Base-by-base conservation (phyloP, 2,329 filamentous ascomycete genomes). In the Xylaria sp. region DNA sequence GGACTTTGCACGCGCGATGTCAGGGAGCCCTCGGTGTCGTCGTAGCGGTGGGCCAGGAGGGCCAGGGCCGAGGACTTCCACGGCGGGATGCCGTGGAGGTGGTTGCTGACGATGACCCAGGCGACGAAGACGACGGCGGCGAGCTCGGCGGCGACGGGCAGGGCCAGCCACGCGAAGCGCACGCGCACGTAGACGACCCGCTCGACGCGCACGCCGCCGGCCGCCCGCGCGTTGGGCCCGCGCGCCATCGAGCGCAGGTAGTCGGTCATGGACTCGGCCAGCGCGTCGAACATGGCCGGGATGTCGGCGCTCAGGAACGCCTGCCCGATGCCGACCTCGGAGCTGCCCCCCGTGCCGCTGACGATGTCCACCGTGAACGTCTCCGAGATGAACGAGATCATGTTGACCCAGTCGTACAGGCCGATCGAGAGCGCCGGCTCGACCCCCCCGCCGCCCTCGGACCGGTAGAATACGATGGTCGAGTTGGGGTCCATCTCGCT, bases 21-120 rank as follows among this genome's bases (percentile, higher is more conserved):
- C 18, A 55, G 8, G 2, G 7, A 19, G 34, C 34, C 47, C 1
- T 50, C 22, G 17, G 20, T n/a, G 17, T 11, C 37, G 21, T 41
- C 11, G 6, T 50, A 22, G 13, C 13, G 38, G 26, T 54, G 43
- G 26, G 34, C 34, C 18, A 57, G 38, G 37, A 48, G 22, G 16
- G 50, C 54, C 4, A 54, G 40, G n/a, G 52, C 48, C 1, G 55
- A 55, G 5, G 47, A 42, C 22, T 58, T 58, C 55, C 55, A 58
- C 16, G 47, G 44, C 16, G 55, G 55, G 39, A 58, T 42, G 20
- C 21, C n/a, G 18, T 48, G 34, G 7, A 40, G 40, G 7, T 39
- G 46, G 44, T 49, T 58, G 47, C 39, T 37, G n/a, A 54, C 9
- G 18, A 58, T 48, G 9, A 58, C 55, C 29, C 24, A 55, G 18